Evolutionary conservation across 257 asterid genomes (phyloP), one percentile per base, ranked within the genome.

Genomic region (Ballota nigra): DNA sequence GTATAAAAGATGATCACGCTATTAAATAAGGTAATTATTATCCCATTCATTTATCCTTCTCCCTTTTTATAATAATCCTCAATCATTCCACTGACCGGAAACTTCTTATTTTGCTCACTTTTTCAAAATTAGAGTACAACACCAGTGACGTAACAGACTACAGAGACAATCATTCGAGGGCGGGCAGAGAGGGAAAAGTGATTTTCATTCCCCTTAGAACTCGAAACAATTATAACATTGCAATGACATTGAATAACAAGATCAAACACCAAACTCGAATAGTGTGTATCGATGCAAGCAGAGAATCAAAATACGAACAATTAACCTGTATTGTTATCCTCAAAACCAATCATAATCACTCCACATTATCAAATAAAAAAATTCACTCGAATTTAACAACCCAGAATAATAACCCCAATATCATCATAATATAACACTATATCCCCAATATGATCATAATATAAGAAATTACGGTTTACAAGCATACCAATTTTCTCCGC

Each of bases 401-500:
- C 60, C 29, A 59, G 20, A 15, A 22, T 16, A 22, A 18, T 6
- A 69, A 1, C 61, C 41, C 43, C 20, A 56, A 73, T 56, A 3
- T 29, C 19, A 59, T 15, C 58, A 73, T 36, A 59, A n/a, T 40
- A 53, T 5, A 12, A 57, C n/a, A n/a, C n/a, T n/a, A n/a, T 6
- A 69, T 3, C 61, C 41, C 43, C 20, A 56, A 73, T 56, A 3
- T 29, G 26, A 59, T 15, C 58, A 73, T 36, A 59, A n/a, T 40
- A 53, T 5, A 12, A 57, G 8, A 20, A 62, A 15, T 58, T 69
- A 63, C 66, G 72, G 70, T 34, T 52, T 13, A 20, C 16, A 3
- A 34, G 4, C 61, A 57, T 85, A 93, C 97, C 97, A 89, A 83
- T 78, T 89, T 86, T 63, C 96, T 85, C 66, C 97, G 83, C 87